Base-by-base conservation (phyloP, 192 early-diverging fungal species). In the Ambispora gerdemannii region DNA sequence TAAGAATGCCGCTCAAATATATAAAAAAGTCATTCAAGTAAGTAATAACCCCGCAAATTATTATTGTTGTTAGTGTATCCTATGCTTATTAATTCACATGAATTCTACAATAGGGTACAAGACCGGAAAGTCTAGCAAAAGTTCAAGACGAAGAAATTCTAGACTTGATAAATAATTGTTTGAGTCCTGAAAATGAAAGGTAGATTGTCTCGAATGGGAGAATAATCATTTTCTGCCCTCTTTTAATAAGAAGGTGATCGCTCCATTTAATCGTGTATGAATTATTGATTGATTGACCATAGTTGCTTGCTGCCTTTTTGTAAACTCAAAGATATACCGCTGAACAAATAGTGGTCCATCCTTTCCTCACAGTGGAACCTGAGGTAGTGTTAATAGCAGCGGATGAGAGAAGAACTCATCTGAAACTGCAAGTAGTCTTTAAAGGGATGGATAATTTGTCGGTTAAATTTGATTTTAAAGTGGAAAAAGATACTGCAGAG, bases 381-480 rank as follows among this genome's bases (percentile, higher is more conserved):
- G 90, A 92, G 72, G 90, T 92, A 0, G 84, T 90, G 17, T 75
- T 92, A 4, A 51, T 90, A 25, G 70, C 81, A 17, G 78, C 75
- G 11, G 83, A 86, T 27, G 82, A 82, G 33, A 81, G 82, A 38
- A 91, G 88, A 62, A 88, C 82, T 28, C 86, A 88, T 62, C 65
- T 91, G 36, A 86, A 81, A 1, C 78, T 92, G 47, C 90, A 92
- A 75, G 88, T 92, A 1, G 85, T 89, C 20, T 90, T 90, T 68
- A 90, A 90, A 65, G 90, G 89, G 20, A 87, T 85, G 80, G 90
- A 92, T 60, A 84, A 83, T 67, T 78, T 92, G 15, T 92, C 91
- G 1, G 90, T 93, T 3, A 92, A 92, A 67, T 93, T 93, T 73
- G 89, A 92, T 52, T 93, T 93, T 64, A 91, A 92, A 72, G 89